A percentile compares a stretch with the other conserved stretches of the same genome.
Evolutionary conservation across 768 basidiomycete species (phyloP).

Genomic region (Hypholoma sublateritium): DNA sequence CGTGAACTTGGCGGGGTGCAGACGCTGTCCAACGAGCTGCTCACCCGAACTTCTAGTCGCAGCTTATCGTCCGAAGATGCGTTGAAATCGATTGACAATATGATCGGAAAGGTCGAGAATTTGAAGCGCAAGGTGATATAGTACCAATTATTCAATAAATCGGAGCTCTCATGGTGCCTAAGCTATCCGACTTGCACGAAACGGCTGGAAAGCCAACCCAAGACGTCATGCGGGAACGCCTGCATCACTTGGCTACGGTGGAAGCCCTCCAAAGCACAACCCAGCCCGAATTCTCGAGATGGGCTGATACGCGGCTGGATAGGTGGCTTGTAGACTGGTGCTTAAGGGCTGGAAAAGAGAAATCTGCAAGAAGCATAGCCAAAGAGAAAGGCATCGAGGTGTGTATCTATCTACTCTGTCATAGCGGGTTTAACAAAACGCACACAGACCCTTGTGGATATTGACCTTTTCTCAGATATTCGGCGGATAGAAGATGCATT

Average conservation of each 20-base stretch:
- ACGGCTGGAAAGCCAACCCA: slow-evolving; percentile 58
- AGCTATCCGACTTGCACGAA: slow-evolving; percentile 51
- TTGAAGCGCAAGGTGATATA: slow-evolving; percentile 83
- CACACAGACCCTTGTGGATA: slow-evolving; percentile 78
- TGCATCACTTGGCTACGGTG: slow-evolving; percentile 66
- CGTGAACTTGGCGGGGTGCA: slow-evolving; percentile 69
- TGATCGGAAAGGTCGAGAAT: slow-evolving; percentile 74
- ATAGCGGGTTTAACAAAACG: slow-evolving; percentile 7
- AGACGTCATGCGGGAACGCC: slow-evolving; percentile 71
- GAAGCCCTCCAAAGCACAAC: slow-evolving; percentile 54
- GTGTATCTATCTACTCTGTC: slow-evolving; percentile 1
- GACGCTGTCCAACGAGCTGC: slow-evolving; percentile 58
- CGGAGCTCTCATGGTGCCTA: background rate
- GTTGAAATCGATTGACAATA: slow-evolving; percentile 62
- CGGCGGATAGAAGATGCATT: slow-evolving; percentile 84
- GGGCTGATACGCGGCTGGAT: slow-evolving; percentile 80
- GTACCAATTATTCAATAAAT: background rate
- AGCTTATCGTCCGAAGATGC: slow-evolving; percentile 48
- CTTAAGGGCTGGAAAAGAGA: slow-evolving; percentile 73
- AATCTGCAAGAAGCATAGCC: slow-evolving; percentile 76
- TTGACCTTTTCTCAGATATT: slow-evolving; percentile 90
- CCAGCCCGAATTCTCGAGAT: slow-evolving; percentile 63
- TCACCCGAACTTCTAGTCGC: slow-evolving; percentile 38
- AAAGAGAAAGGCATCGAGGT: slow-evolving; percentile 80
- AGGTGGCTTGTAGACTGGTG: slow-evolving; percentile 95